Evolutionary conservation across 305 asterid genomes (phyloP).

Genomic region (Fraxinus floribunda): DNA sequence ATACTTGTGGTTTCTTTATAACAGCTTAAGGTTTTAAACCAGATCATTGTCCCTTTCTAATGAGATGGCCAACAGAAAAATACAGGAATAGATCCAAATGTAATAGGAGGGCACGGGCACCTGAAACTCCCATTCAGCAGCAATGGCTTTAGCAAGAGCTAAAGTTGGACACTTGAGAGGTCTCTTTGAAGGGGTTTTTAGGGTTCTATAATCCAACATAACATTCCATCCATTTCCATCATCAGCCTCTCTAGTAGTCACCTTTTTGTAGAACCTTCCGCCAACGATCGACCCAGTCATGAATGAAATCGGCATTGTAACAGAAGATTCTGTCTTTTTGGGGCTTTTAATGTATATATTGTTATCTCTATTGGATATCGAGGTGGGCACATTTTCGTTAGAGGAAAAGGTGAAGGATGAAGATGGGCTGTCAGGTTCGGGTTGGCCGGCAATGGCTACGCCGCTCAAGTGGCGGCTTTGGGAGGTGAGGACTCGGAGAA

Average conservation of each 20-base stretch:
- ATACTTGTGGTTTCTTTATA: neutral
- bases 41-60: neutral
- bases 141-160: constrained; percentile 87
- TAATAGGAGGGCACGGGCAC: constrained; percentile 44
- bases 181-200: constrained; percentile 78
- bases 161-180: constrained; percentile 79
- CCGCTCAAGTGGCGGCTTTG: constrained; percentile 37
- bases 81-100: neutral
- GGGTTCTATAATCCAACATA: constrained; percentile 93
- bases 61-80: neutral
- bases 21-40: neutral
- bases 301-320: constrained; percentile 80
- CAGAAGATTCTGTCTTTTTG: constrained; percentile 35
- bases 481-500: constrained; percentile 32
- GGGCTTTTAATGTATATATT: constrained; percentile 48
- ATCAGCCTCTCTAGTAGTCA: constrained; percentile 73
- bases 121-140: constrained; percentile 99
- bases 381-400: constrained; percentile 22
- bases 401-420: constrained; percentile 57
- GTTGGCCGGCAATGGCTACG: constrained; percentile 38
- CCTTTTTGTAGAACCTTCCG: constrained; percentile 72
- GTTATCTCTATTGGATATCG: constrained; percentile 31
- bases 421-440: constrained; percentile 35
- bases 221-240: constrained; percentile 89
- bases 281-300: constrained; percentile 98